phyloP scores from a whole-genome alignment of 345 rosid species.

The Pseudoturritis turrita region DNA sequence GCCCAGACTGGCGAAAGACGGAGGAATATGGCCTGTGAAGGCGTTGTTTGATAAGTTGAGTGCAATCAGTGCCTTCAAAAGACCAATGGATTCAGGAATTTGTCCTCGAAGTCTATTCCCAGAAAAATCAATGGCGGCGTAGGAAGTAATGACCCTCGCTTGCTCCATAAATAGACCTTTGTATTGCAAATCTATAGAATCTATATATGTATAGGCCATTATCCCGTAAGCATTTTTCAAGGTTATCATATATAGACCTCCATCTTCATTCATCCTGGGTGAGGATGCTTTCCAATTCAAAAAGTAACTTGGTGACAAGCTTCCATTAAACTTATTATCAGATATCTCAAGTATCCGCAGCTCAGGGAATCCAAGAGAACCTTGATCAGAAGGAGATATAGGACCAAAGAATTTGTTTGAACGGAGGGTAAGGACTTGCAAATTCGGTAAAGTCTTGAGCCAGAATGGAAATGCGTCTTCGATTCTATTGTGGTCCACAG shows the following conservation, averaged over 20 bases:
- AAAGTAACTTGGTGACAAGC: not conserved
- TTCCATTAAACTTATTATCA: not conserved
- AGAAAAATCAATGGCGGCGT: constrained; percentile 4
- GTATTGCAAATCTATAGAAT: not conserved
- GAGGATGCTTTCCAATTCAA: not conserved
- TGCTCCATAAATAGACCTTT: not conserved
- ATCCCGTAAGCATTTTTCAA: too few species aligned
- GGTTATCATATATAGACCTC: not conserved
- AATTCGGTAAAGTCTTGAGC: not conserved
- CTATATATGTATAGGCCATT: not conserved
- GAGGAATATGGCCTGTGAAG: not conserved
- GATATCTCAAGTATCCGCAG: constrained; percentile 7
- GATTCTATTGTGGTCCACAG: not conserved
- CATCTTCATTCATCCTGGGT: not conserved
- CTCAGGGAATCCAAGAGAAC: not conserved
- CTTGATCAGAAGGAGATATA: constrained; percentile 8
- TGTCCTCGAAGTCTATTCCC: not conserved
- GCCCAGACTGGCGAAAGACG: not conserved
- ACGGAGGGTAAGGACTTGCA: constrained; percentile 1
- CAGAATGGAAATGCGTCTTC: constrained; percentile 2
- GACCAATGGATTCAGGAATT: constrained; percentile 1
- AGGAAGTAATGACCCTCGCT: not conserved
- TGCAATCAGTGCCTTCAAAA: not conserved
- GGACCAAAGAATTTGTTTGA: constrained; percentile 10
- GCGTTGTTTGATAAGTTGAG: constrained; percentile 8